Percentiles rank a stretch among this genome's conserved stretches.
phyloP scores from a whole-genome alignment of 352 stramenopile species.

The Phytophthora constricta region DNA sequence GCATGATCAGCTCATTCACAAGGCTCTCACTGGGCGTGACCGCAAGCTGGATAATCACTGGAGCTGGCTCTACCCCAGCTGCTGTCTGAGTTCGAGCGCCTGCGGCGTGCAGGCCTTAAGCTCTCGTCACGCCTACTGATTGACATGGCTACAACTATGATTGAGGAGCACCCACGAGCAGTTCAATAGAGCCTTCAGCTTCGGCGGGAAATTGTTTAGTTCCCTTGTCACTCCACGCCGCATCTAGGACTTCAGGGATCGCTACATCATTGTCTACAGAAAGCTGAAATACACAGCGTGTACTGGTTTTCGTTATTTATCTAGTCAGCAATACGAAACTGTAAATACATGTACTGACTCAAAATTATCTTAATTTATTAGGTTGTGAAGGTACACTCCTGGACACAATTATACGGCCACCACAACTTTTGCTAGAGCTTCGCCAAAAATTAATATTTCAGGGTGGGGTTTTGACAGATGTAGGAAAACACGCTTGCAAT shows the following conservation, averaged over 20 bases:
- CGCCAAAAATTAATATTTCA: no score
- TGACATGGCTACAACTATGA: constrained; percentile 3
- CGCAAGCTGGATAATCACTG: constrained; percentile 6
- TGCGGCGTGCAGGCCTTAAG: neutral
- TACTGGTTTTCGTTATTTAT: no score
- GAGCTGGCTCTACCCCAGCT: neutral
- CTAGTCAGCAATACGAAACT: no score
- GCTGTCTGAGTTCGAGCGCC: neutral
- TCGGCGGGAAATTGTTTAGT: neutral
- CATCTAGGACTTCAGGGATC: constrained; percentile 13
- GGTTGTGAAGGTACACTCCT: no score
- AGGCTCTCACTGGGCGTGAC: neutral
- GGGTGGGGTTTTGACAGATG: no score
- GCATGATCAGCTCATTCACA: constrained; percentile 15
- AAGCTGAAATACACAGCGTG: no score
- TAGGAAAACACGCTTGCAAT: no score
- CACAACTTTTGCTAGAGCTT: no score
- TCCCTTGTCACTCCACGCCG: neutral
- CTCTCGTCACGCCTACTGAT: neutral
- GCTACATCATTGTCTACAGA: constrained; percentile 11
- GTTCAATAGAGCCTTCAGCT: neutral
- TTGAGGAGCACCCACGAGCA: neutral
- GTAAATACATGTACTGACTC: no score
- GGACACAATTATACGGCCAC: no score
- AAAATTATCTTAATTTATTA: no score